Base-by-base conservation (phyloP, 2,329 filamentous ascomycete species). In the Penicillium sp. region DNA sequence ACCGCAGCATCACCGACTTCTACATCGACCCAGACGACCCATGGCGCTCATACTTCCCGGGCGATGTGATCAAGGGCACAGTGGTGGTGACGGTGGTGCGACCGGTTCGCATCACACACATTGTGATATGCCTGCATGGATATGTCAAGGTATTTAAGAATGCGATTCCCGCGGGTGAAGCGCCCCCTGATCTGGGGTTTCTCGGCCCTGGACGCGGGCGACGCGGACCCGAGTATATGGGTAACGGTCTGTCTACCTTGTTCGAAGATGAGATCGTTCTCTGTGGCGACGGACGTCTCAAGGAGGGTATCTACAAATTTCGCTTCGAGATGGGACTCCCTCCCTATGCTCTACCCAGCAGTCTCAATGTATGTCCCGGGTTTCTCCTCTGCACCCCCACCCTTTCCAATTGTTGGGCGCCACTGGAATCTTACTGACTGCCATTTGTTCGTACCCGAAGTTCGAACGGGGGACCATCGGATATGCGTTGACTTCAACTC, bases 401-500 rank as follows among this genome's bases (percentile, higher is more conserved):
- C 18, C 11, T 4, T 4, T 27, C 36, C 8, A 12, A 27, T 24
- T 4, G 3, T 18, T 26, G 9, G 12, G 25, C 40, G 8, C 34
- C n/a, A 2, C 37, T 25, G 18, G 11, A 26, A n/a, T 25, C n/a
- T 1, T 25, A 34, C 27, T 28, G 26, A 43, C 11, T 3, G n/a
- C 25, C 48, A 53, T 41, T 55, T 29, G 9, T 29, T 26, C 40
- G 32, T 28, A 6, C 27, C 48, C 39, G 11, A 52, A 97, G 90
- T 98, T 98, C 68, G 93, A 97, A 71, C 84, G 91, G 64, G 93
- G 93, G 33, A 90, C 88, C 2, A 88, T 98, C 60, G 85, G 86
- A 18, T 98, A 97, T 71, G 83, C 91, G 73, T 80, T 97, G 59
- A 91, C 88, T 5, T 86, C 91, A 29, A 96, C 90, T 7, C 69